Conservation (phyloP, 176 grass and related monocot genomes). For the Luzula sylvatica region DNA sequence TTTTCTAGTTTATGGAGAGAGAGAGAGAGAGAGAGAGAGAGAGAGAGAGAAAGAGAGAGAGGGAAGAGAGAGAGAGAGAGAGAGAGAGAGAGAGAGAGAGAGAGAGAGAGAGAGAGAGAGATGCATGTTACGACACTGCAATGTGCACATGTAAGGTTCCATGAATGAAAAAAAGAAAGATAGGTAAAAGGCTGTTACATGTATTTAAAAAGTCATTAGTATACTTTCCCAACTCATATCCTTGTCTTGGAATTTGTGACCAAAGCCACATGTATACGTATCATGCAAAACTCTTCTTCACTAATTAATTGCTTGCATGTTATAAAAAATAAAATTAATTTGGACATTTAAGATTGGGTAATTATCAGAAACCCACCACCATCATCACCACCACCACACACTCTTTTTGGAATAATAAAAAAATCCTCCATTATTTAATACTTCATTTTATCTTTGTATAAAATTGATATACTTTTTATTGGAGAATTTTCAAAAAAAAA, state of each 20-base stretch:
- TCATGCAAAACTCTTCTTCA: background rate
- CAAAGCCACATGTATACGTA: conserved; percentile 9
- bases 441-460: too few relatives aligned
- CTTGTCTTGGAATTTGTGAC: conserved; percentile 14
- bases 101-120: background rate
- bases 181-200: conserved; percentile 13
- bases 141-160: conserved; percentile 6
- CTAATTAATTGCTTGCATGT: background rate
- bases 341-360: too few relatives aligned
- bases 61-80: background rate
- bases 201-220: conserved; percentile 8
- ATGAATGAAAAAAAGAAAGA: conserved; percentile 12
- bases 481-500: too few relatives aligned
- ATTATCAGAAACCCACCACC: too few relatives aligned
- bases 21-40: too few relatives aligned
- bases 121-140: background rate
- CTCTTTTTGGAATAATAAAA: too few relatives aligned
- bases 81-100: too few relatives aligned
- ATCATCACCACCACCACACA: too few relatives aligned
- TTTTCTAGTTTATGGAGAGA: too few relatives aligned
- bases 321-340: too few relatives aligned
- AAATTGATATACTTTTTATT: too few relatives aligned
- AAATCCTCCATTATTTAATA: too few relatives aligned
- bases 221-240: background rate
- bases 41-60: background rate